Conservation (phyloP, 345 rosid genomes). For the Populus euphratica region DNA sequence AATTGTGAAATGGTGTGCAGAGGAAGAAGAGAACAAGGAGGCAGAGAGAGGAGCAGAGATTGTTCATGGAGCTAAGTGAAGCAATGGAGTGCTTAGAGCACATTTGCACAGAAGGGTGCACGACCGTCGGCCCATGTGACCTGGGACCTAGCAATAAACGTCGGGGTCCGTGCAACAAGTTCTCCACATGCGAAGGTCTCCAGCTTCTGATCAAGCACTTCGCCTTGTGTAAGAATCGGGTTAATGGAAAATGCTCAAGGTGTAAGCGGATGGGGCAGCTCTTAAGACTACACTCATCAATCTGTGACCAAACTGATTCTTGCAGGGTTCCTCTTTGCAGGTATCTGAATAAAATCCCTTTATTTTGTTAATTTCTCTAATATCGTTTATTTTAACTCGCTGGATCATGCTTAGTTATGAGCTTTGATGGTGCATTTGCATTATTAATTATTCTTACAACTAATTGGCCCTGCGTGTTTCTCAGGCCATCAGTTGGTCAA, state of each 20-base stretch:
- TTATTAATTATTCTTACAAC: neutral
- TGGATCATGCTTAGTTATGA: neutral
- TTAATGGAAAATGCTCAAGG: slow-evolving; percentile 56
- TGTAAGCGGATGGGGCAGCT: slow-evolving; percentile 92
- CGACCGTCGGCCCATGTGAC: slow-evolving; percentile 56
- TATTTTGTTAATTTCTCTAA: neutral
- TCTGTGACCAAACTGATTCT: slow-evolving; percentile 55
- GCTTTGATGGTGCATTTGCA: neutral
- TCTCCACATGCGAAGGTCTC: slow-evolving; percentile 65
- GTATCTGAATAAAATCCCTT: slow-evolving; percentile 27
- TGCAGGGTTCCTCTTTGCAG: slow-evolving; percentile 93
- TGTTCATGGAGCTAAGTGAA: slow-evolving; percentile 65
- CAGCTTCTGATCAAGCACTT: slow-evolving; percentile 72
- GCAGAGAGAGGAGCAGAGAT: slow-evolving; percentile 44
- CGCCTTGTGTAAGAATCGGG: slow-evolving; percentile 55
- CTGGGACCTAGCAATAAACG: slow-evolving; percentile 19
- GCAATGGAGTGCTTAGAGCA: slow-evolving; percentile 89
- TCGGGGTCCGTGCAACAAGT: slow-evolving; percentile 48
- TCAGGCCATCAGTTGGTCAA: neutral
- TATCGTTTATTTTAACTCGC: neutral
- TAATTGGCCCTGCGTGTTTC: neutral
- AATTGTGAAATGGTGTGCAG: slow-evolving; percentile 31
- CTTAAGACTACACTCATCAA: slow-evolving; percentile 68
- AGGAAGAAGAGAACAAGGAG: slow-evolving; percentile 63
- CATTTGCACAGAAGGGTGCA: slow-evolving; percentile 87